Evolutionary conservation across 106 monocot species (phyloP).

Genomic region (Iris macrosiphon): DNA sequence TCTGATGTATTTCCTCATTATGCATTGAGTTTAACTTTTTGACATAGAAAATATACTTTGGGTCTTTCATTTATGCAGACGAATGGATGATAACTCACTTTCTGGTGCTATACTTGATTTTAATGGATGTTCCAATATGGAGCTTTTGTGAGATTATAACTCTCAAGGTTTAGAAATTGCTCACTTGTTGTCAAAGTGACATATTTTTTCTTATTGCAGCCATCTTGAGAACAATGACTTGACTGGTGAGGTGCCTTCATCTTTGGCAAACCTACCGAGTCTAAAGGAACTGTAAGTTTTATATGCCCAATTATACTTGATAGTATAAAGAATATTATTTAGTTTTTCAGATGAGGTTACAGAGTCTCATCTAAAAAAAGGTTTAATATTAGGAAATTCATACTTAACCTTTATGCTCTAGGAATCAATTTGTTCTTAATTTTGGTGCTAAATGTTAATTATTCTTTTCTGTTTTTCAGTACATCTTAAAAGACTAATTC

Average conservation of each 20-base stretch:
- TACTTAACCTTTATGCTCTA: not conserved
- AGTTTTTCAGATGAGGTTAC: no score
- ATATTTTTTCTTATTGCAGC: slow-evolving; percentile 34
- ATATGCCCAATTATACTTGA: not conserved
- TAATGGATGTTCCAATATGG: slow-evolving; percentile 50
- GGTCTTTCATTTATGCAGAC: slow-evolving; percentile 30
- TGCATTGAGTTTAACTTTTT: no score
- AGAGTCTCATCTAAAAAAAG: not conserved
- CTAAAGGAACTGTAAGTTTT: slow-evolving; percentile 84
- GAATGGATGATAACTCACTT: slow-evolving; percentile 64
- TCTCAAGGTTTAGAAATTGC: not conserved
- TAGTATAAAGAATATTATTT: not conserved
- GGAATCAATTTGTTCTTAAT: not conserved
- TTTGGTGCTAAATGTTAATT: no score
- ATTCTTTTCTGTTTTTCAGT: no score
- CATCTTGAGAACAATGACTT: slow-evolving; percentile 88
- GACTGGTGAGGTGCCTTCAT: slow-evolving; percentile 62
- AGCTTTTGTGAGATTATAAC: slow-evolving; percentile 53
- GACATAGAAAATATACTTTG: no score
- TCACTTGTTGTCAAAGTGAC: no score
- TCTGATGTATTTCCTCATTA: not conserved
- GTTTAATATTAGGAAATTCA: not conserved
- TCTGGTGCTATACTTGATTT: slow-evolving; percentile 85
- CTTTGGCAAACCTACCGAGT: slow-evolving; percentile 55
- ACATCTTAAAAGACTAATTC: not conserved